Evolutionary conservation across 352 stramenopile species (phyloP), one percentile per base, ranked within the genome.

Genomic region (Pythium utonaiense): DNA sequence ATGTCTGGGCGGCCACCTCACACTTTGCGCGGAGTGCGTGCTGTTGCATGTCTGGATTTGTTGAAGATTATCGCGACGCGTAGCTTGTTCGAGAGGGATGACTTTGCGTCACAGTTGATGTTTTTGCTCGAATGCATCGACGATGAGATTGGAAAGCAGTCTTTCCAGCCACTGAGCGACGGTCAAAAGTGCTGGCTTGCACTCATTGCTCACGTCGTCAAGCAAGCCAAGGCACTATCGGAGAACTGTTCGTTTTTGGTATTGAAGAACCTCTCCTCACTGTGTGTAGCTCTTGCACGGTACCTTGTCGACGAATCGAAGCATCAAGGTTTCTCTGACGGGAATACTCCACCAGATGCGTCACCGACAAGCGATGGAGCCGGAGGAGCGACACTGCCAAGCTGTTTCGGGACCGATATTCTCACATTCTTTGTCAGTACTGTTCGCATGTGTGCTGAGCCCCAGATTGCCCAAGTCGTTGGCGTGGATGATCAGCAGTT

Each of bases 91-190:
- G 75, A 79, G 19, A 75, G 69, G 49, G 71, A 90, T 17, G 78
- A 90, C 7, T 88, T 89, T 49, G 73, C 76, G 0, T 67, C 72
- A n/a, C 64, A 84, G 41, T 74, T 81, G 66, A 81, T 91, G 60
- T 83, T 77, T 38, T 57, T 84, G 6, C 69, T 93, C 21, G 71
- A 90, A 36, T 75, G 65, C 10, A 66, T 88, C 4, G 77, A 83
- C 28, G 66, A 83, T 25, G 53, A 57, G 6, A 64, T 27, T 33
- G 14, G 55, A 22, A 62, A 53, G 27, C n/a, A 56, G 49, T 36
- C 19, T 12, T 16, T 21, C 44, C 10, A 13, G 45, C 3, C 52
- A 57, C 12, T 57, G 1, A 38, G 64, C 0, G 61, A 73, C 60
- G 75, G 70, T 0, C 81, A 87, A 42, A 81, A 77, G 22, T 84